Evolutionary conservation across 176 grass and related monocot genomes (phyloP), one percentile per base, ranked within the genome.

Genomic region (Tillandsia fasciculata): DNA sequence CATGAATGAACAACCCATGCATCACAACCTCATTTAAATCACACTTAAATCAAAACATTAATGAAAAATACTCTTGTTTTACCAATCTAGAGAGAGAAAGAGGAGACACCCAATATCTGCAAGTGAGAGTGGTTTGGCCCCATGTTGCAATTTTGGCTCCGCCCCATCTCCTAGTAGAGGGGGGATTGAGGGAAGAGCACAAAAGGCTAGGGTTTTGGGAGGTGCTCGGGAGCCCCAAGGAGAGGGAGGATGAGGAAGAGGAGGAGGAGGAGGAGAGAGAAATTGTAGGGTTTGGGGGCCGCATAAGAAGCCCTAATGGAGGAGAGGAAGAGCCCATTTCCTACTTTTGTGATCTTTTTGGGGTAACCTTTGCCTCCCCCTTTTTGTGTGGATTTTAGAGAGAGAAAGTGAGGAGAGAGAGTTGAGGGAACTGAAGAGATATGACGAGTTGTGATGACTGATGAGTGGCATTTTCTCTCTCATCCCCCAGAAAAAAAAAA

Each of bases 201-300:
- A 7, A 20, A 56, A 79, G 76, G 57, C 50, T 71, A 79, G 76
- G 71, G 82, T 79, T 75, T 76, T 66, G 81, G 53, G 70, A 69
- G 48, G 69, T 12, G n/a, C 42, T 9, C 12, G 17, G 11, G 18
- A 14, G 4, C 13, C 56, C 54, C 29, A 42, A 13, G 2, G 42
- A 48, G 8, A 20, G 17, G 7, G 29, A 59, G 22, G 53, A 18
- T 0, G 50, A 3, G 10, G 66, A 8, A 10, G 53, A 18, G 1
- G 50, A 3, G 10, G 66, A 8, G n/a, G 75, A 12, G 1, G 50
- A 3, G 10, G 66, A 8, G n/a, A 66, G 8, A 61, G 27, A 69
- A 15, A 77, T 9, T 13, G 52, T 66, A 28, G 65, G 12, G 42
- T 50, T 61, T 12, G 66, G 18, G 28, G 75, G 53, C 42, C 53